A percentile compares a stretch with the other conserved stretches of the same genome.
These are phyloP conservation scores for Aspergillus oerlinghausenensis DNA, from an alignment of 2,329 filamentous ascomycete species.

Conservation along the genomic window DNA sequence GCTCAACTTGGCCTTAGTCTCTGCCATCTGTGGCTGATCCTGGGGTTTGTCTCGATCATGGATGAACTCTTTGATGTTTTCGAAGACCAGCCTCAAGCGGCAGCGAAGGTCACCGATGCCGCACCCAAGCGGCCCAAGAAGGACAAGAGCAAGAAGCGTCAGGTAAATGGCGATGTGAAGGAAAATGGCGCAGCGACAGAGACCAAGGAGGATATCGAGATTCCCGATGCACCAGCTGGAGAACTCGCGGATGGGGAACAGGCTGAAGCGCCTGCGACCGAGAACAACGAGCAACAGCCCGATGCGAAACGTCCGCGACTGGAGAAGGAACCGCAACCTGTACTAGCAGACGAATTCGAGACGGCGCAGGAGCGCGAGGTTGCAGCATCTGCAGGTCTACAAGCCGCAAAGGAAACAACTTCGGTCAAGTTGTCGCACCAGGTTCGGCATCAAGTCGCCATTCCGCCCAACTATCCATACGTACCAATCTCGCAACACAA, in stretches of 20 bases:
- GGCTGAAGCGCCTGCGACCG: slow-evolving; percentile 12
- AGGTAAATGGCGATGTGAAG: slow-evolving; percentile 75
- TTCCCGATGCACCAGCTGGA: slow-evolving; percentile 17
- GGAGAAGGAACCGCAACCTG: slow-evolving; percentile 65
- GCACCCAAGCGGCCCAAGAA: slow-evolving; percentile 41
- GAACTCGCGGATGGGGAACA: slow-evolving; percentile 14
- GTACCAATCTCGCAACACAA: slow-evolving; percentile 93
- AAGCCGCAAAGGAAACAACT: slow-evolving; percentile 58
- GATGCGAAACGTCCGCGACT: slow-evolving; percentile 46
- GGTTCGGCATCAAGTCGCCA: slow-evolving; percentile 94
- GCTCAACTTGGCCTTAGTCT: slow-evolving; percentile 11
- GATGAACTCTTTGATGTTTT: slow-evolving; percentile 82
- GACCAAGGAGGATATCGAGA: slow-evolving; percentile 24
- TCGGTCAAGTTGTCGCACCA: slow-evolving; percentile 84
- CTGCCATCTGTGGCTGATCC: slow-evolving; percentile 11
- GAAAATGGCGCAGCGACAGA: slow-evolving; percentile 31
- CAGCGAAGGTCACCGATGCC: slow-evolving; percentile 24
- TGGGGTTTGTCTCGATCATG: slow-evolving; percentile 44
- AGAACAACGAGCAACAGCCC: slow-evolving; percentile 35
- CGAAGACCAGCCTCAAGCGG: slow-evolving; percentile 58
- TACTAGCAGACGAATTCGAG: slow-evolving; percentile 90
- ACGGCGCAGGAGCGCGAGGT: slow-evolving; percentile 92
- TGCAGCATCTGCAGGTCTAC: slow-evolving; percentile 68
- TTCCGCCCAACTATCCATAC: slow-evolving; percentile 92
- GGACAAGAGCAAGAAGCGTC: slow-evolving; percentile 76